Evolutionary conservation across 2,329 filamentous ascomycete genomes (phyloP).

Genomic region (Magnaporthiopsis rhizophila): DNA sequence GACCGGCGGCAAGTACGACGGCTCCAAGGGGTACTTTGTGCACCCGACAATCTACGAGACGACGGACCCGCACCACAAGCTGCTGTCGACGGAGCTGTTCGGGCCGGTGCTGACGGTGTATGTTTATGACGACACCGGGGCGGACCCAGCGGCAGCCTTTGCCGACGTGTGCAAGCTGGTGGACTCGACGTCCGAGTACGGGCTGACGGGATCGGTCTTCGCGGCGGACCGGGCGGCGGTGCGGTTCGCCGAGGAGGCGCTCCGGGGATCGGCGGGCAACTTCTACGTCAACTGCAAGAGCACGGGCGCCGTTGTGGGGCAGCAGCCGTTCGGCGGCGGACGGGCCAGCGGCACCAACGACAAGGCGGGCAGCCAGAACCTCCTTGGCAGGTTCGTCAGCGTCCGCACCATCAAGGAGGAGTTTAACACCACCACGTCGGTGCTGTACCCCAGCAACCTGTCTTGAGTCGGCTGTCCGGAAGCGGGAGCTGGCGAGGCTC

Average conservation of each 20-base stretch:
- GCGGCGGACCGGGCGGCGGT: conserved; percentile 38
- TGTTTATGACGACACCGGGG: conserved; percentile 30
- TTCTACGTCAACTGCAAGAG: conserved; percentile 53
- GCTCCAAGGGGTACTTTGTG: conserved; percentile 34
- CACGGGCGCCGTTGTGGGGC: conserved; percentile 46
- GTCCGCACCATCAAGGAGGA: conserved; percentile 58
- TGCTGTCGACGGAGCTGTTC: conserved; percentile 40
- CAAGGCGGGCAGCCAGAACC: conserved; percentile 44
- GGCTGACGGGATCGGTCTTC: conserved; percentile 41
- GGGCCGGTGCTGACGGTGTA: conserved; percentile 37
- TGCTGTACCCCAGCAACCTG: conserved; percentile 67
- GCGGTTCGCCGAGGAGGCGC: conserved; percentile 39
- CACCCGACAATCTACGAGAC: conserved; percentile 38
- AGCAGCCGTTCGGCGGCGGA: conserved; percentile 47
- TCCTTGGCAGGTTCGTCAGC: conserved; percentile 43
- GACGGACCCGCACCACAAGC: conserved; percentile 30
- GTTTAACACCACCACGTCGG: conserved; percentile 54
- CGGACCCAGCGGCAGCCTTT: conserved; percentile 32
- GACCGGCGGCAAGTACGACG: conserved; percentile 35
- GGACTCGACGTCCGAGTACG: conserved; percentile 65
- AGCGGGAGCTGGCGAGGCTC: not conserved
- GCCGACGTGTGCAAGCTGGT: conserved; percentile 52
- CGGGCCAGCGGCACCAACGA: conserved; percentile 47
- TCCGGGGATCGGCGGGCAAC: conserved; percentile 48
- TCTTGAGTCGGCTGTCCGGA: conserved; percentile 22